Base-by-base conservation (phyloP, 257 asterid species). In the Nicotiana benthamiana region DNA sequence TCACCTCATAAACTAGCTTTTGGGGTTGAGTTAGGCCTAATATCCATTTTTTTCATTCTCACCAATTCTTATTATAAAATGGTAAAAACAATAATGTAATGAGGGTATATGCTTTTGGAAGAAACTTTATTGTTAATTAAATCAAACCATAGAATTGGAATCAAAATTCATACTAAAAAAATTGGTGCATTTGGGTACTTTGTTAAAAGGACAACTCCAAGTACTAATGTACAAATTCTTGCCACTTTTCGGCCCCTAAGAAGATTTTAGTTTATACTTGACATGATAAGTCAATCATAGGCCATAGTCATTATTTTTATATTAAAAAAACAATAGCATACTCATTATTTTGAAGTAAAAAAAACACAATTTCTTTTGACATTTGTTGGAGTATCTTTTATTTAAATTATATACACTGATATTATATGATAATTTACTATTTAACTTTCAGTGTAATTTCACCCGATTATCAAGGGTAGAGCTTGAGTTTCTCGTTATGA, bases 91-190 rank as follows among this genome's bases (percentile, higher is more conserved):
- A 9, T 15, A 28, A 26, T 13, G 53, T 40, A 75, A 83, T 79
- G 87, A 85, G 28, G 75, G 84, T 75, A 85, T 83, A 79, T 83
- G 87, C 84, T 54, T n/a, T 56, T 15, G 57, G 20, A 36, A 65
- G 75, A 61, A 17, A n/a, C 46, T 46, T 81, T 34, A 67, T 15
- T 36, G 26, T 67, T 12, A 51, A 64, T 75, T 57, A 9, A 24
- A 15, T 52, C 40, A 63, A 63, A 52, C 72, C 36, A 11, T 76
- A 62, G 36, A 53, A 36, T 13, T 64, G 54, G 82, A 83, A 83
- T 81, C 86, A 74, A 22, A 54, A 78, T 59, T 43, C 15, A 67
- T 0, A 26, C 28, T n/a, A 46, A 48, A 52, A 40, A 34, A 8
- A 9, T 13, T 63, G 75, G 75, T 9, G 28, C 34, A 7, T 6